phyloP scores from a whole-genome alignment of 1,284 basidiomycete species.

The Austroboletus novae-zelandiae region DNA sequence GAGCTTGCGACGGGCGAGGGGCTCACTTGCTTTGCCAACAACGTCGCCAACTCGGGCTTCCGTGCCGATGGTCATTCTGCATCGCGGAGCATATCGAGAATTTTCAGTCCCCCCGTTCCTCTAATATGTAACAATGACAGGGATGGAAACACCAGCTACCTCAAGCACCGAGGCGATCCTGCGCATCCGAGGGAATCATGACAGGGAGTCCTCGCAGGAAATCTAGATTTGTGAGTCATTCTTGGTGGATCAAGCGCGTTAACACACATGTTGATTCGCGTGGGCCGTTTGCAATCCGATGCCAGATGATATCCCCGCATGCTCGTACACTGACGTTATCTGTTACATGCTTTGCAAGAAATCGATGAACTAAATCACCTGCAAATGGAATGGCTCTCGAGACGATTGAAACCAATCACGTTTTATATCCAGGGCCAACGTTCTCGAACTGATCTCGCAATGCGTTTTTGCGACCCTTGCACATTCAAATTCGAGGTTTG shows the following conservation, averaged over 20 bases:
- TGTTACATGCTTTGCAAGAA: slow-evolving; percentile 5
- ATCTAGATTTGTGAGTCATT: not conserved
- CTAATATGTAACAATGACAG: not conserved
- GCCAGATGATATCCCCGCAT: not conserved
- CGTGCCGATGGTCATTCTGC: too few relatives aligned
- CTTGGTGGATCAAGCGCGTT: slow-evolving; percentile 16
- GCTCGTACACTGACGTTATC: slow-evolving; percentile 1
- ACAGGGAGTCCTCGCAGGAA: not conserved
- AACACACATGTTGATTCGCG: slow-evolving; percentile 14
- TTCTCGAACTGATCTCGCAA: not conserved
- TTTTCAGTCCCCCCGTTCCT: too few relatives aligned
- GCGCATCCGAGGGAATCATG: slow-evolving; percentile 20
- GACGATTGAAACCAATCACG: slow-evolving; percentile 1
- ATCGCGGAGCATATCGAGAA: too few relatives aligned
- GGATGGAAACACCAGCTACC: slow-evolving; percentile 1
- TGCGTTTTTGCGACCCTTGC: too few relatives aligned
- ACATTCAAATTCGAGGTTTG: too few relatives aligned
- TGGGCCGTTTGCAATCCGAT: slow-evolving; percentile 3
- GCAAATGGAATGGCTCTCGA: slow-evolving; percentile 8
- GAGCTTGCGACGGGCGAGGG: not conserved
- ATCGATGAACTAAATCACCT: slow-evolving; percentile 11
- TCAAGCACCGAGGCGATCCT: slow-evolving; percentile 1
- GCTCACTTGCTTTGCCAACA: not conserved
- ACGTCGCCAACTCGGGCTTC: not conserved
- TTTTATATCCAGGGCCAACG: slow-evolving; percentile 1